Percentiles rank a stretch among this genome's conserved stretches.
phyloP scores from a whole-genome alignment of 2,329 filamentous ascomycete species.

The Trichophyton rubrum region DNA sequence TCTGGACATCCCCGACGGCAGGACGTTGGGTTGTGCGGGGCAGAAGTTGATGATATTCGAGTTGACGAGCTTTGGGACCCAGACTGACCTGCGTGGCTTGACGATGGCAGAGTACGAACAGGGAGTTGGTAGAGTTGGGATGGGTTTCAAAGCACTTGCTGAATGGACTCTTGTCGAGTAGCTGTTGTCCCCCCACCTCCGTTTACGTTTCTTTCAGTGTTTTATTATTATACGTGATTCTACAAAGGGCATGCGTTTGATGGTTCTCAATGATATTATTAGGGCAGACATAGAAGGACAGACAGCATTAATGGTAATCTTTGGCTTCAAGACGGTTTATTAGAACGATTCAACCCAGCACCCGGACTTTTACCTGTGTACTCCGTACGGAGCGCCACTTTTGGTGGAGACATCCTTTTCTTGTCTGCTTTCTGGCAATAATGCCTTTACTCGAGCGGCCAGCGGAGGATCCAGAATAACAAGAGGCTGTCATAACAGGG shows the following conservation, averaged over 20 bases:
- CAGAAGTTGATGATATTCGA: conserved; percentile 54
- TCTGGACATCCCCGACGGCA: conserved; percentile 54
- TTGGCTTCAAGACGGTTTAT: too few relatives aligned
- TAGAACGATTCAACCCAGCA: too few relatives aligned
- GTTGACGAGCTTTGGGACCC: conserved; percentile 43
- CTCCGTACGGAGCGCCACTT: background rate
- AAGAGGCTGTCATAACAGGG: too few relatives aligned
- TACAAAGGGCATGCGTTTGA: background rate
- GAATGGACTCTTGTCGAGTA: conserved; percentile 41
- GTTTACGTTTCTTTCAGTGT: background rate
- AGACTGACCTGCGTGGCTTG: conserved; percentile 41
- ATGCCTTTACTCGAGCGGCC: too few relatives aligned
- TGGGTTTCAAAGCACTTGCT: conserved; percentile 41
- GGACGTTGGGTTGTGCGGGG: conserved; percentile 55
- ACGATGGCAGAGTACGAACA: conserved; percentile 37
- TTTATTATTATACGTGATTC: background rate
- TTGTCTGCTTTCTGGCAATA: too few relatives aligned
- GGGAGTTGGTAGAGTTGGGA: conserved; percentile 35
- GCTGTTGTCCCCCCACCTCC: too few relatives aligned
- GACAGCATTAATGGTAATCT: background rate
- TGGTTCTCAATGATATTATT: background rate
- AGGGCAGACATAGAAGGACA: background rate
- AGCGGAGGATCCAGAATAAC: too few relatives aligned
- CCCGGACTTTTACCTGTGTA: background rate
- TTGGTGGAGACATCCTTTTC: background rate